Base-by-base conservation (phyloP, 2,329 filamentous ascomycete genomes). In the Beauveria sp. region DNA sequence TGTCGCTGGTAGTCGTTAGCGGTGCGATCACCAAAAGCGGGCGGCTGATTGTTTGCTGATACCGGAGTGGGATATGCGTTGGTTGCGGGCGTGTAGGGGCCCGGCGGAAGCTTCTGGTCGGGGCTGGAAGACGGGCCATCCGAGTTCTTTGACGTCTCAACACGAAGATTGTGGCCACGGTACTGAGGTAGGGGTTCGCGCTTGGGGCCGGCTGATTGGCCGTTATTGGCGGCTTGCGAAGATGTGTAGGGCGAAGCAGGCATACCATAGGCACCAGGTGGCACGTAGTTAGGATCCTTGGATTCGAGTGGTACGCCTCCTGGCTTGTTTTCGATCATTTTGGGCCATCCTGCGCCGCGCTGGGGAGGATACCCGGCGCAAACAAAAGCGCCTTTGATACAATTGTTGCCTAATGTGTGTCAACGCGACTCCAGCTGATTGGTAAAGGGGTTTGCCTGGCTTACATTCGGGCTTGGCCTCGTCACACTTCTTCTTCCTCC, bases 401-500 rank as follows among this genome's bases (percentile, higher is more conserved):
- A 99, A 70, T 99, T 98, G 72, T 88, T 89, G 76, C 89, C 90
- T 93, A 65, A 51, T 46, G 69, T 66, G 53, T 65, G 65, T 69
- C 45, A 61, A 49, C 26, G 45, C 28, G 7, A 7, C 3, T 46
- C 20, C 20, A 9, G 7, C 20, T 22, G 31, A 18, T 22, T 26
- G 24, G 4, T 16, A 1, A 24, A 4, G 20, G 8, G 26, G 14
- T 38, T 28, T 24, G 20, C n/a, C 18, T 14, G 16, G 80, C 89
- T 81, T 80, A 96, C 95, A 98, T 74, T 91, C 87, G 28, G 95
- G 95, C 74, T 96, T 96, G 60, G 84, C 84, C 78, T 98, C 95
- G 72, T 98, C 93, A 71, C 95, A 98, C 76, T 98, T 98, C 85
- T 98, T 98, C 83, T 98, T 98, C 63, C 93, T 84, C 71, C 86